These are phyloP conservation scores for Starmera quercuum DNA, from an alignment of 805 yeast genomes.

Conservation along the genomic window DNA sequence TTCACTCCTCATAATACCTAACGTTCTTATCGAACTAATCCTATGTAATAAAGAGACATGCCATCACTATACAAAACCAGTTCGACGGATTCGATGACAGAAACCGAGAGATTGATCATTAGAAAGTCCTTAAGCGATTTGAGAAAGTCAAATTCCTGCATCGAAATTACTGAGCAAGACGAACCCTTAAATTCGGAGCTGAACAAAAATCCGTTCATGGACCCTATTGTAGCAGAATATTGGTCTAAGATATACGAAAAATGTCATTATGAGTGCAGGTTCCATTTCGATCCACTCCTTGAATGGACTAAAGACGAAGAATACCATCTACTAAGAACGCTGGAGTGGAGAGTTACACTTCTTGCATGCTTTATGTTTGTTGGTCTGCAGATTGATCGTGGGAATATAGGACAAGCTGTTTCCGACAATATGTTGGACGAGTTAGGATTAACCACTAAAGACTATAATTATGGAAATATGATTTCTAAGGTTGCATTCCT, in stretches of 20 bases:
- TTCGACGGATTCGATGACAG: no score
- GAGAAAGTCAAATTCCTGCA: slow-evolving; percentile 7
- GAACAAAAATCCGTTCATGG: slow-evolving; percentile 23
- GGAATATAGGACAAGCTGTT: slow-evolving; percentile 48
- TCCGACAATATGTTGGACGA: slow-evolving; percentile 49
- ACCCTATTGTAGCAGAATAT: slow-evolving; percentile 39
- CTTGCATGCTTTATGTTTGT: slow-evolving; percentile 55
- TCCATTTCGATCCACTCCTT: slow-evolving; percentile 48
- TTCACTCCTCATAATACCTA: no score
- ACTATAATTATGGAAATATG: slow-evolving; percentile 53
- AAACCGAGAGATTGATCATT: no score
- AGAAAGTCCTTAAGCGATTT: no score
- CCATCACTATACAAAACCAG: no score
- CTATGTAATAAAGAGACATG: no score
- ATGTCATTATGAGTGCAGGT: slow-evolving; percentile 45
- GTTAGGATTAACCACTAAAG: slow-evolving; percentile 43
- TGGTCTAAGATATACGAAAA: slow-evolving; percentile 39
- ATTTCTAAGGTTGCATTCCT: slow-evolving; percentile 45
- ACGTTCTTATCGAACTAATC: no score
- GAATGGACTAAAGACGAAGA: slow-evolving; percentile 51
- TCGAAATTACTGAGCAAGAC: no score
- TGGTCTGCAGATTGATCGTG: slow-evolving; percentile 51
- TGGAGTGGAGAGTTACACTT: slow-evolving; percentile 47
- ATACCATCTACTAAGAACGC: slow-evolving; percentile 35
- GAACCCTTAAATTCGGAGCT: no score